Percentiles rank a stretch among this genome's conserved stretches.
phyloP scores from a whole-genome alignment of 2,329 filamentous ascomycete genomes.

The Dactylellina haptotyla region DNA sequence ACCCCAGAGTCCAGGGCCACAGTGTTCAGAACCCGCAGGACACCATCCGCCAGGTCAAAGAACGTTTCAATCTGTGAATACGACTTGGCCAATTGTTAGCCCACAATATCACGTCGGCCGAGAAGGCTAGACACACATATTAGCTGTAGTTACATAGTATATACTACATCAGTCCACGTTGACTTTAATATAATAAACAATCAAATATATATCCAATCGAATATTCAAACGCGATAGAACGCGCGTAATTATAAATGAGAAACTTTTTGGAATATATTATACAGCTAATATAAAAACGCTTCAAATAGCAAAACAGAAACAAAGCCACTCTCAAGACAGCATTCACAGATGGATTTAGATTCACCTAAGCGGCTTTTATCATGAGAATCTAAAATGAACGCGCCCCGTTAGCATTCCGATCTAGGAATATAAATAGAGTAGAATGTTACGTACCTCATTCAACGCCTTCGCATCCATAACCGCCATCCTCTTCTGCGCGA shows the following conservation, averaged over 20 bases:
- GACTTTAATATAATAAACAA: too few relatives aligned
- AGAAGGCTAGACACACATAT: too few relatives aligned
- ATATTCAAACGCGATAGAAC: too few relatives aligned
- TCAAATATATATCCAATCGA: too few relatives aligned
- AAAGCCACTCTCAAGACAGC: too few relatives aligned
- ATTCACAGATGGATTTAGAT: neutral
- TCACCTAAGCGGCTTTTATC: slow-evolving; percentile 36
- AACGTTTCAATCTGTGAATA: slow-evolving; percentile 75
- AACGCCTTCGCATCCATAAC: slow-evolving; percentile 82
- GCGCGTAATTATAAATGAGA: too few relatives aligned
- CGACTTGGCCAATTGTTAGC: neutral
- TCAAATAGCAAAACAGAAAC: too few relatives aligned
- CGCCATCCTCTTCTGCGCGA: slow-evolving; percentile 86
- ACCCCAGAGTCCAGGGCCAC: slow-evolving; percentile 84
- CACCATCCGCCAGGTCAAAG: slow-evolving; percentile 80
- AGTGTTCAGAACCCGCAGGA: slow-evolving; percentile 83
- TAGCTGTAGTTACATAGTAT: too few relatives aligned
- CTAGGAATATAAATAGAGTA: neutral
- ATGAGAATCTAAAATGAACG: slow-evolving; percentile 30
- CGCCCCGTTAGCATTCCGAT: slow-evolving; percentile 4
- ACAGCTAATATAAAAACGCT: too few relatives aligned
- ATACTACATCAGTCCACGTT: too few relatives aligned
- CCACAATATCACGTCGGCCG: neutral
- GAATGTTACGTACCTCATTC: slow-evolving; percentile 70
- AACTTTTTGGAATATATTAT: too few relatives aligned